Conservation (phyloP, 257 asterid species). For the Ehretia macrophylla region DNA sequence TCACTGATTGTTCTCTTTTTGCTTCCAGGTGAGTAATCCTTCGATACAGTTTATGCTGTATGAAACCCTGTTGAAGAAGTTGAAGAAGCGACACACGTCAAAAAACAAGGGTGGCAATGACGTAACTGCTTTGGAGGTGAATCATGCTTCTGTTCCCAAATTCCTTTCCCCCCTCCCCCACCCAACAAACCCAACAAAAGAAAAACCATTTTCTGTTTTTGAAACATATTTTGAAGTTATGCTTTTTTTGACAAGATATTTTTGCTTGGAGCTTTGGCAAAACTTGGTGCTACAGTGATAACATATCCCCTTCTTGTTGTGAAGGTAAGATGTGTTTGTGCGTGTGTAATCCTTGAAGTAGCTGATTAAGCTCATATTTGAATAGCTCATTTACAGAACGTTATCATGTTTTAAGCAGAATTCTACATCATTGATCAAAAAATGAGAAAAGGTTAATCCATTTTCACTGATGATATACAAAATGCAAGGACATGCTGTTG, state of each 20-base stretch:
- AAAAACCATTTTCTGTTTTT: neutral
- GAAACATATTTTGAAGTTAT: neutral
- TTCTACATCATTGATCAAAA: no score
- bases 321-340: constrained; percentile 45
- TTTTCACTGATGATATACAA: no score
- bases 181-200: neutral
- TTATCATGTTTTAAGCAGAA: neutral
- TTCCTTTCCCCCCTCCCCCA: constrained; percentile 1
- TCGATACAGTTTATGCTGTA: constrained; percentile 94
- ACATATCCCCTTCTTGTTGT: constrained; percentile 95
- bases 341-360: no score
- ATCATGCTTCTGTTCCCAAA: constrained; percentile 8
- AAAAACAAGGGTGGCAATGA: constrained; percentile 40
- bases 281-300: constrained; percentile 95
- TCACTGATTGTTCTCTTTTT: constrained; percentile 29
- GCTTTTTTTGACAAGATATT: constrained; percentile 49
- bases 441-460: no score
- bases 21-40: constrained; percentile 89
- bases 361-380: no score
- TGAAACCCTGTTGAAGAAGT: constrained; percentile 84
- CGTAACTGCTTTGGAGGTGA: constrained; percentile 84
- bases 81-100: constrained; percentile 53
- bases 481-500: no score
- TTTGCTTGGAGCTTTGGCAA: constrained; percentile 95
- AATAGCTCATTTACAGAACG: neutral